Percentiles rank a stretch among this genome's conserved stretches.
phyloP scores from a whole-genome alignment of 1,284 basidiomycete species.

The Moesziomyces antarcticus region DNA sequence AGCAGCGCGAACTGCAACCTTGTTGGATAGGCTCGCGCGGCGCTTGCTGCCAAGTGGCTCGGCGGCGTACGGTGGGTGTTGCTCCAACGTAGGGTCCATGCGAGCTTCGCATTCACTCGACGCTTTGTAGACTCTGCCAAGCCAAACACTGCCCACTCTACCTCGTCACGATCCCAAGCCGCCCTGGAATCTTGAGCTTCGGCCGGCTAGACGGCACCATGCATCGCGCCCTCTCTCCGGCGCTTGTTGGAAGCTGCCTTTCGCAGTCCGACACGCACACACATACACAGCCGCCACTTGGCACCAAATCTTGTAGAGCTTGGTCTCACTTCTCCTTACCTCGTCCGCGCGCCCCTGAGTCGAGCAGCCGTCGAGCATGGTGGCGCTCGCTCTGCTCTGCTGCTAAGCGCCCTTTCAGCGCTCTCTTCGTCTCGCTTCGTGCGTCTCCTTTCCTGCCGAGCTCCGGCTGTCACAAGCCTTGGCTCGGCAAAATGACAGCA shows the following conservation, averaged over 20 bases:
- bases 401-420: neutral
- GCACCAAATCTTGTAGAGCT: conserved; percentile 21
- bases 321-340: conserved; percentile 10
- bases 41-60: no score
- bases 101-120: no score
- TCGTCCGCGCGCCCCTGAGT: conserved; percentile 5
- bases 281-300: conserved; percentile 23
- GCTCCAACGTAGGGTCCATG: no score
- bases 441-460: conserved; percentile 1
- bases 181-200: no score
- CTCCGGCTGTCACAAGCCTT: neutral
- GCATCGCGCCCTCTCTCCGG: neutral
- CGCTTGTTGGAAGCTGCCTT: conserved; percentile 7
- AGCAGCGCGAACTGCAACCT: no score
- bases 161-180: neutral
- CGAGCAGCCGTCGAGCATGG: neutral
- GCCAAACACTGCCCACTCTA: conserved; percentile 11
- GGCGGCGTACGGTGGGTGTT: no score
- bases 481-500: conserved; percentile 18
- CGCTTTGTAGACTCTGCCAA: conserved; percentile 17
- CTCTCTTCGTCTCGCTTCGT: neutral
- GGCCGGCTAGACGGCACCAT: no score
- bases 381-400: neutral
- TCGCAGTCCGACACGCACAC: conserved; percentile 25
- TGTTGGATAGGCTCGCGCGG: no score